A percentile compares a stretch with the other conserved stretches of the same genome.
phyloP scores from a whole-genome alignment of 495 filamentous ascomycete species.

The Ramalina intermedia region DNA sequence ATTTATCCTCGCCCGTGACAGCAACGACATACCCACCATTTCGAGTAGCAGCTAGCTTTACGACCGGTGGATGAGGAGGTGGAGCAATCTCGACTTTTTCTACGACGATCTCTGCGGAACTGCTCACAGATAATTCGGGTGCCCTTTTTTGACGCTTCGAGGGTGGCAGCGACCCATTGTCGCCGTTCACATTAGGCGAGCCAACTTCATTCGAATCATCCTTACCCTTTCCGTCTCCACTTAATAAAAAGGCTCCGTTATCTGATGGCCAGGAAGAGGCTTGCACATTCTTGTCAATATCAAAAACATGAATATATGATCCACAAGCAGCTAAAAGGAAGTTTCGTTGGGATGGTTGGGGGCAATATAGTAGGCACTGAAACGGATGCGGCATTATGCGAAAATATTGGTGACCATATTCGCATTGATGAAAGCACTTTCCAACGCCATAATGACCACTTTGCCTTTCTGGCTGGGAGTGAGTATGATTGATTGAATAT shows the following conservation, averaged over 20 bases:
- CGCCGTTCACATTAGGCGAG: background rate
- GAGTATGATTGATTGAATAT: background rate
- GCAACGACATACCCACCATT: constrained; percentile 55
- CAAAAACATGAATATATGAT: constrained; percentile 36
- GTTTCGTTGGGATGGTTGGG: constrained; percentile 20
- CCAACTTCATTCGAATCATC: background rate
- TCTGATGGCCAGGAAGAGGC: constrained; percentile 37
- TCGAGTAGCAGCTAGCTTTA: constrained; percentile 35
- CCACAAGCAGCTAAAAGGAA: constrained; percentile 43
- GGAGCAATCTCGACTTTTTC: constrained; percentile 14
- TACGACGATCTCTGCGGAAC: constrained; percentile 12
- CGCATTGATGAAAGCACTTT: background rate
- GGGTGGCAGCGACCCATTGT: constrained; percentile 28
- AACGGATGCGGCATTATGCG: constrained; percentile 34
- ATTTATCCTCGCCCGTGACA: constrained; percentile 81
- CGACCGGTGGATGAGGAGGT: constrained; percentile 18
- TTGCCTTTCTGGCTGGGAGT: background rate
- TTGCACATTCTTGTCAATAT: constrained; percentile 26
- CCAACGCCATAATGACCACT: background rate
- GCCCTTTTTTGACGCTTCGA: constrained; percentile 37
- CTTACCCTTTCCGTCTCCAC: constrained; percentile 1
- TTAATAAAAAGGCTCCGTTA: constrained; percentile 12
- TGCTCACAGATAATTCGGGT: constrained; percentile 12
- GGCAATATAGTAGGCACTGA: constrained; percentile 35
- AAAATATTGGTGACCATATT: background rate